Percentiles rank a stretch among this genome's conserved stretches.
Conservation (phyloP, 345 rosid genomes). For the Syzygium aromaticum region DNA sequence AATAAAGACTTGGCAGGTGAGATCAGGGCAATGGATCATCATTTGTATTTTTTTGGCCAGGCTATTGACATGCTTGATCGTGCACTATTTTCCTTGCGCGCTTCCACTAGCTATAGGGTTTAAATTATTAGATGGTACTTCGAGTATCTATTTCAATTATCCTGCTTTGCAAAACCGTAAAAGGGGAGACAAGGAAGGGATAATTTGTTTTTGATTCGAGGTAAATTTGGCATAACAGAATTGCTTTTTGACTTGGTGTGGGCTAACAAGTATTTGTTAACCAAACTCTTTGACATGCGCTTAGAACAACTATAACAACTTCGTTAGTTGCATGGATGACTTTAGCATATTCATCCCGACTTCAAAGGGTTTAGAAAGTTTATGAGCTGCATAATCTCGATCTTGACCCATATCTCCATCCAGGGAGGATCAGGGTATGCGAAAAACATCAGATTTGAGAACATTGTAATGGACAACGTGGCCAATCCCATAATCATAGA, state of each 20-base stretch:
- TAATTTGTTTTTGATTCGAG: not conserved
- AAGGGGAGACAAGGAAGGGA: not conserved
- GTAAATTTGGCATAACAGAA: not conserved
- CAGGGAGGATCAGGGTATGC: constrained; percentile 90
- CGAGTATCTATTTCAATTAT: not conserved
- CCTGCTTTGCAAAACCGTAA: not conserved
- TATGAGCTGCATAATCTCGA: not conserved
- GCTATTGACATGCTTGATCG: not conserved
- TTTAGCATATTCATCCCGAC: not conserved
- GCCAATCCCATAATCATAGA: constrained; percentile 74
- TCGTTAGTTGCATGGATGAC: not conserved
- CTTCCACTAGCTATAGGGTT: not conserved
- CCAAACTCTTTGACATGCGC: not conserved
- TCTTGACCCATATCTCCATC: not conserved
- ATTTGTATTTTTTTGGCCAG: not conserved
- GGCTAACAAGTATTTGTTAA: not conserved
- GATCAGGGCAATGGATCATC: not conserved
- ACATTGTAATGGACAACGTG: constrained; percentile 57
- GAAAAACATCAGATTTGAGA: constrained; percentile 49
- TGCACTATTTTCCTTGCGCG: not conserved
- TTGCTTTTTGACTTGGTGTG: not conserved
- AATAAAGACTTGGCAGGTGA: constrained; percentile 95
- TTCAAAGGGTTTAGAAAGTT: not conserved
- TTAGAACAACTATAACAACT: not conserved
- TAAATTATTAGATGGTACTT: not conserved